phyloP scores from a whole-genome alignment of 768 basidiomycete species.

The Tylopilus cervinicoccineus region DNA sequence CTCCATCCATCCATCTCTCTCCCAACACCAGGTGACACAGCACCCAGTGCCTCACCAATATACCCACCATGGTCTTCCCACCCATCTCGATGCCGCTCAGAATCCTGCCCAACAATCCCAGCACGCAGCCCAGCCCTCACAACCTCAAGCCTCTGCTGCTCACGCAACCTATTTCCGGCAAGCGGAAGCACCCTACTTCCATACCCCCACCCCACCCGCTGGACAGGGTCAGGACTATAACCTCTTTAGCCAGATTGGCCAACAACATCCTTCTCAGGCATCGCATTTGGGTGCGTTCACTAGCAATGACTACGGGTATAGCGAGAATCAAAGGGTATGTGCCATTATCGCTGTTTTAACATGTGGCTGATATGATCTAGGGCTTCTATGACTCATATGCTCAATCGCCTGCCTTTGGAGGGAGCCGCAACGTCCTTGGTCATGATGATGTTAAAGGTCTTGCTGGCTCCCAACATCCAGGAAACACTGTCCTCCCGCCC shows the following conservation, averaged over 20 bases:
- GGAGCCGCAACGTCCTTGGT: slow-evolving; percentile 53
- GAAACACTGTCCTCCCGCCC: slow-evolving; percentile 47
- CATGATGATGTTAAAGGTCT: slow-evolving; percentile 78
- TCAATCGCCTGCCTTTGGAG: slow-evolving; percentile 61
- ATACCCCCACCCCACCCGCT: slow-evolving; percentile 73
- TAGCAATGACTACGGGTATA: slow-evolving; percentile 64
- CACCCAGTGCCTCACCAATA: slow-evolving; percentile 49
- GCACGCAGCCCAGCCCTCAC: slow-evolving; percentile 36
- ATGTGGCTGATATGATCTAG: slow-evolving; percentile 34
- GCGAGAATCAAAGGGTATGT: slow-evolving; percentile 62
- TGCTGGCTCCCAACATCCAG: slow-evolving; percentile 54
- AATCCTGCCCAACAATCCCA: slow-evolving; percentile 37
- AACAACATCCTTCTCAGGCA: slow-evolving; percentile 51
- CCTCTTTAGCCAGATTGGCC: slow-evolving; percentile 61
- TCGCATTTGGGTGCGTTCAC: slow-evolving; percentile 53
- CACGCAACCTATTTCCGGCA: slow-evolving; percentile 69
- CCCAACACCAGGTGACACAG: slow-evolving; percentile 30
- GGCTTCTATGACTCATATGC: slow-evolving; percentile 76
- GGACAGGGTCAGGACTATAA: slow-evolving; percentile 57
- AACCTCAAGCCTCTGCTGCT: slow-evolving; percentile 51
- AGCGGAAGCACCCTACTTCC: slow-evolving; percentile 69
- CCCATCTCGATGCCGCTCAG: slow-evolving; percentile 62
- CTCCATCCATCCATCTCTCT: slow-evolving; percentile 24
- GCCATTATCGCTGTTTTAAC: neutral
- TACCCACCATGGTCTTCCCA: slow-evolving; percentile 57